Percentiles rank a stretch among this genome's conserved stretches.
These are phyloP conservation scores for Neonectria neomacrospora DNA, from an alignment of 2,329 filamentous ascomycete genomes.

Conservation along the genomic window DNA sequence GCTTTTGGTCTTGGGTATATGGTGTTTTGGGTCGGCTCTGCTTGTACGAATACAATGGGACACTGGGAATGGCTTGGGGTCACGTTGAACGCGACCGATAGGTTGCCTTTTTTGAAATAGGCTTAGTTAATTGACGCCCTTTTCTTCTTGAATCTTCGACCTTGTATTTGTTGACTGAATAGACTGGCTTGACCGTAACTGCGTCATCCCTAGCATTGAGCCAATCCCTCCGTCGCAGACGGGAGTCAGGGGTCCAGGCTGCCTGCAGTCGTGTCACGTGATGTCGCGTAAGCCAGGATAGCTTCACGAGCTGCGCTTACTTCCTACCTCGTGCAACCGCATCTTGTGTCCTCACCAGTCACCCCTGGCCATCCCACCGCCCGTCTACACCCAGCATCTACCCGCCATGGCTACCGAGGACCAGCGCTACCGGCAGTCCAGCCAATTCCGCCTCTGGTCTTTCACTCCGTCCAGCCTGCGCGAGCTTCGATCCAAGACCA, in stretches of 20 bases:
- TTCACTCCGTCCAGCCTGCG: slow-evolving; percentile 80
- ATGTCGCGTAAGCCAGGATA: slow-evolving; percentile 1
- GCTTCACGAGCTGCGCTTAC: slow-evolving; percentile 4
- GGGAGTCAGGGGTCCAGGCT: neutral
- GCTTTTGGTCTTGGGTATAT: slow-evolving; percentile 15
- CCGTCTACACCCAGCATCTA: neutral
- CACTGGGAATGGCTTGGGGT: slow-evolving; percentile 30
- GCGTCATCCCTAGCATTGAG: neutral
- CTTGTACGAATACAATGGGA: slow-evolving; percentile 13
- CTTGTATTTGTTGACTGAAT: no score
- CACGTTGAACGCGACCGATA: slow-evolving; percentile 33
- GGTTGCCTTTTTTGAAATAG: slow-evolving; percentile 24
- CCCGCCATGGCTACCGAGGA: slow-evolving; percentile 81
- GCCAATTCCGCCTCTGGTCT: slow-evolving; percentile 93
- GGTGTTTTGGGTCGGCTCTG: slow-evolving; percentile 33
- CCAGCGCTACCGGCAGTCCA: slow-evolving; percentile 87
- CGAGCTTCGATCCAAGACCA: slow-evolving; percentile 80
- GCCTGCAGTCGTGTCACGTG: slow-evolving; percentile 12
- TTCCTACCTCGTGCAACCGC: neutral
- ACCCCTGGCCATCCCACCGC: neutral
- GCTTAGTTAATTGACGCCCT: slow-evolving; percentile 33
- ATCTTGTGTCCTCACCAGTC: neutral
- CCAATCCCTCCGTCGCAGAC: no score
- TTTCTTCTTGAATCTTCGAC: neutral
- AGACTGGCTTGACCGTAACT: neutral